Percentiles rank a stretch among this genome's conserved stretches.
phyloP scores from a whole-genome alignment of 495 filamentous ascomycete genomes.

The Talaromyces stipitatus region DNA sequence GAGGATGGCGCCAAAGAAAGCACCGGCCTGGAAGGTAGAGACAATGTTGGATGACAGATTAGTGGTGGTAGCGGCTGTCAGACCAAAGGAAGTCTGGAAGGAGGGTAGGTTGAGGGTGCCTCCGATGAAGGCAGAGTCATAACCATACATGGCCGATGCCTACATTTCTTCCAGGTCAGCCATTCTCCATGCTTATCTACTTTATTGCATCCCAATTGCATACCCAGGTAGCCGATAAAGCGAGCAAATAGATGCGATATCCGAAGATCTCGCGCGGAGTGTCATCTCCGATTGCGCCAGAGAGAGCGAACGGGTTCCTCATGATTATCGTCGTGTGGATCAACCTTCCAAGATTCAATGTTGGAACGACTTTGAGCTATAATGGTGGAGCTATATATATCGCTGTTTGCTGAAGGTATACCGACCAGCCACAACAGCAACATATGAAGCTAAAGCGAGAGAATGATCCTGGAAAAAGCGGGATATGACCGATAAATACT shows the following conservation, averaged over 20 bases:
- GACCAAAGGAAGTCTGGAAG: constrained; percentile 46
- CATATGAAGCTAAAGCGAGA: too few relatives aligned
- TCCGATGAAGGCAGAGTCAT: constrained; percentile 57
- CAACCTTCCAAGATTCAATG: too few relatives aligned
- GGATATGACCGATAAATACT: neutral
- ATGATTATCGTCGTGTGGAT: neutral
- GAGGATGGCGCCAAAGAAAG: constrained; percentile 58
- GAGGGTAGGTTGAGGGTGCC: constrained; percentile 49
- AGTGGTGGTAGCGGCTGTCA: constrained; percentile 34
- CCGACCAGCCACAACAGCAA: too few relatives aligned
- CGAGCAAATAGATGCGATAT: neutral
- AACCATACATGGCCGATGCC: constrained; percentile 19
- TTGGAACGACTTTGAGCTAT: too few relatives aligned
- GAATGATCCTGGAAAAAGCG: neutral
- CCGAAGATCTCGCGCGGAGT: neutral
- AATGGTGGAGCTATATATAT: neutral
- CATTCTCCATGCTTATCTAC: too few relatives aligned
- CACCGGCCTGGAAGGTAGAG: constrained; percentile 59
- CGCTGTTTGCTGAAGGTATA: too few relatives aligned
- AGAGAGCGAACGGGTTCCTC: neutral
- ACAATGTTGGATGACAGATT: constrained; percentile 26
- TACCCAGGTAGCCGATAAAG: neutral
- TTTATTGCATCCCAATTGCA: too few relatives aligned
- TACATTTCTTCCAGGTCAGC: neutral
- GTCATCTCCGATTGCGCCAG: neutral